phyloP scores from a whole-genome alignment of 345 rosid genomes.

The Populus simonii region DNA sequence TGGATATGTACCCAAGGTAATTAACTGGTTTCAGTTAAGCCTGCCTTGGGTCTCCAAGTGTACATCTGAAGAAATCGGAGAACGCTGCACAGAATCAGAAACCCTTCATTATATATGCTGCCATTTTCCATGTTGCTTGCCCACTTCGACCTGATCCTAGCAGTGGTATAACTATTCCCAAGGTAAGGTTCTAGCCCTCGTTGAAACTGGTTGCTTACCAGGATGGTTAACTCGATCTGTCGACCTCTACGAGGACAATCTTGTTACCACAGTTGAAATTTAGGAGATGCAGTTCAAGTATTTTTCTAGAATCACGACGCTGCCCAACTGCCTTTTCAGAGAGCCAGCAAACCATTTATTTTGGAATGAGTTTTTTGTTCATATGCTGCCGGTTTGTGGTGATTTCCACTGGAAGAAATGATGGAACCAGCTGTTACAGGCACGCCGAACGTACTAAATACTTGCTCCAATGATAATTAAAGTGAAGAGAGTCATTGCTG shows the following conservation, averaged over 20 bases:
- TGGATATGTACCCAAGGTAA: too few species aligned
- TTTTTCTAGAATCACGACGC: too few species aligned
- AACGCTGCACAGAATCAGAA: constrained; percentile 34
- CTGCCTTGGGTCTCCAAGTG: not conserved
- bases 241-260: too few species aligned
- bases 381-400: not conserved
- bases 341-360: not conserved
- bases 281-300: too few species aligned
- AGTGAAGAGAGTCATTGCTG: constrained; percentile 34
- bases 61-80: constrained; percentile 23
- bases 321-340: too few species aligned
- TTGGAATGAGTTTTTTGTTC: not conserved
- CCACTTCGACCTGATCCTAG: constrained; percentile 20
- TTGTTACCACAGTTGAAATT: too few species aligned
- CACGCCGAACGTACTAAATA: constrained; percentile 33
- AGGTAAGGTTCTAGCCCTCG: constrained; percentile 10
- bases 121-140: constrained; percentile 35
- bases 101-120: constrained; percentile 24
- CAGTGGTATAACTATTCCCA: constrained; percentile 5
- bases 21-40: too few species aligned
- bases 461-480: constrained; percentile 18
- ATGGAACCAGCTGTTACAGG: constrained; percentile 36
- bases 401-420: constrained; percentile 21
- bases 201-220: not conserved
- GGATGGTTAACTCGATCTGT: too few species aligned